Percentiles rank a stretch among this genome's conserved stretches.
These are phyloP conservation scores for Boletus sp. DNA, from an alignment of 768 basidiomycete species.

Conservation along the genomic window DNA sequence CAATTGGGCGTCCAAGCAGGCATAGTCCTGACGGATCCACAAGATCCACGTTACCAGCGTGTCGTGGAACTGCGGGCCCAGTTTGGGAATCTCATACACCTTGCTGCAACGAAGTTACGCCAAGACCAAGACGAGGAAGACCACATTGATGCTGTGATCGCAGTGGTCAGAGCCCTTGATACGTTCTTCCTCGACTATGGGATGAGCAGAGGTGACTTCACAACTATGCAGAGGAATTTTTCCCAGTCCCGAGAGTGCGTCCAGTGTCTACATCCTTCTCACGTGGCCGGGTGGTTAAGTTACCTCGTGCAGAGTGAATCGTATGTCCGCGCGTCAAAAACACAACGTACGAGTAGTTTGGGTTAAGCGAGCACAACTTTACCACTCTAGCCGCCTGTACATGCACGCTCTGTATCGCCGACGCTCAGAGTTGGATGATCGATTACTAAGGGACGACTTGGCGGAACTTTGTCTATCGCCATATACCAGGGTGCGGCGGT, in stretches of 20 bases:
- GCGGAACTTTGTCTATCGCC: slow-evolving; percentile 75
- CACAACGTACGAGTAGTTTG: slow-evolving; percentile 72
- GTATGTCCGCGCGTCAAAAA: slow-evolving; percentile 68
- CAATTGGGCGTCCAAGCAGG: slow-evolving; percentile 69
- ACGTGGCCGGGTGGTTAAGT: neutral
- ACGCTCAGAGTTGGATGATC: slow-evolving; percentile 72
- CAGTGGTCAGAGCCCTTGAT: slow-evolving; percentile 70
- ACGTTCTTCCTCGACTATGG: slow-evolving; percentile 72
- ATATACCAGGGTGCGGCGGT: slow-evolving; percentile 77
- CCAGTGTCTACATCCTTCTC: neutral
- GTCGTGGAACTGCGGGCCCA: slow-evolving; percentile 54
- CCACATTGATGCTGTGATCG: slow-evolving; percentile 81
- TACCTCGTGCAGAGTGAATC: slow-evolving; percentile 47
- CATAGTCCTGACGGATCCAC: slow-evolving; percentile 67
- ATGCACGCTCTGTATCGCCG: slow-evolving; percentile 74
- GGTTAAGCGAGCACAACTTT: slow-evolving; percentile 74
- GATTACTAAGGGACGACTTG: slow-evolving; percentile 56
- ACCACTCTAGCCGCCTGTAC: slow-evolving; percentile 72
- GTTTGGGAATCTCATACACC: slow-evolving; percentile 66
- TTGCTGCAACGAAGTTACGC: slow-evolving; percentile 62
- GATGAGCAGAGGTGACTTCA: slow-evolving; percentile 54
- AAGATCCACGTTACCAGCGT: slow-evolving; percentile 70
- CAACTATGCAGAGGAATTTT: slow-evolving; percentile 52
- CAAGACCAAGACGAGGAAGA: slow-evolving; percentile 67
- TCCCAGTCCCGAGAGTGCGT: slow-evolving; percentile 31